Evolutionary conservation across 2,329 filamentous ascomycete genomes (phyloP), one percentile per base, ranked within the genome.

Genomic region (Ophiostoma sp.): DNA sequence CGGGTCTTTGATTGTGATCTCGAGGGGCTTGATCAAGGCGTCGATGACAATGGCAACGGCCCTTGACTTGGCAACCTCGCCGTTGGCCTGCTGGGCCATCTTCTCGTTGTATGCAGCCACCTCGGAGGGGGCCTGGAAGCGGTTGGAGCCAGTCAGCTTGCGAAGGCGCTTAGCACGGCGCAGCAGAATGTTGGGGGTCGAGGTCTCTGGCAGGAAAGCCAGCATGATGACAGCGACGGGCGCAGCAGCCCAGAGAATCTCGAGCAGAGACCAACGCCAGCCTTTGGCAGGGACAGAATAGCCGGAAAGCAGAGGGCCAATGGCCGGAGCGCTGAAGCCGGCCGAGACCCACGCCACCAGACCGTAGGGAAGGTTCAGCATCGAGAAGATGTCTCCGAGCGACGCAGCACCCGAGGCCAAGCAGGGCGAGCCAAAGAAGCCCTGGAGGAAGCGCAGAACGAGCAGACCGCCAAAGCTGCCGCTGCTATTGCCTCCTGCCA

Each of bases 331-430:
- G 31, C 60, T 71, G 62, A 69, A 74, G 48, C 62, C 67, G 15
- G 71, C 72, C 0, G 69, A 41, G 76, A 96, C 96, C 78, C 96
- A 86, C 0, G 93, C 93, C 0, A 92, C 93, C 67, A 97, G 88
- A 73, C 85, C 87, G 88, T 92, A 97, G 54, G 96, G 84, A 8
- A 82, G 81, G 72, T 88, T 79, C 0, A 79, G 77, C 3, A 84
- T 83, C 8, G 80, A 75, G 75, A 88, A 89, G 78, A 89, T 85
- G 75, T 90, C 88, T 57, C 87, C 87, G 73, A 90, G 85, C 35
- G 87, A 83, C 74, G 87, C 88, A 3, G 86, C 86, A 1, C 85
- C 83, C 73, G 89, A 89, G 8, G 87, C 88, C 72, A 90, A 78
- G 1, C 87, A 85, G 0, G 86, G 86, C 0, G 86, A 86, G 4